These are phyloP conservation scores for Scheffersomyces lignicola DNA, from an alignment of 1,139 yeast genomes.

Conservation along the genomic window DNA sequence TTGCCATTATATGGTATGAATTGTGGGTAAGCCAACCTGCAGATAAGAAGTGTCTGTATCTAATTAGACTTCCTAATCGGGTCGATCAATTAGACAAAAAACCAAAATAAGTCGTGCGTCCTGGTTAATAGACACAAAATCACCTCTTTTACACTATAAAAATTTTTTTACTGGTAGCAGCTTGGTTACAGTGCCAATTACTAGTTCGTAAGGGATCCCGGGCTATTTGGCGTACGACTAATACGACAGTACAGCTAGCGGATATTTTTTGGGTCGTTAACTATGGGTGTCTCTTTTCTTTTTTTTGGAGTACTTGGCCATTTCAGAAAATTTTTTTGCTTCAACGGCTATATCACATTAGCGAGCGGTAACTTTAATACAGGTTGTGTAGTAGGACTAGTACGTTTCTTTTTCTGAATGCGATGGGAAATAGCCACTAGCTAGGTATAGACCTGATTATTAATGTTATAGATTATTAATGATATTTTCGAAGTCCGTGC, in stretches of 20 bases:
- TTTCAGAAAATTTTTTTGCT: background rate
- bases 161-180: background rate
- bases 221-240: conserved; percentile 1
- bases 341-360: conserved; percentile 1
- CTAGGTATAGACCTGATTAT: background rate
- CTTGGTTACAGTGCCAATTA: background rate
- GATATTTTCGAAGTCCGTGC: no score
- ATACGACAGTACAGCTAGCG: background rate
- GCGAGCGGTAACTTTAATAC: conserved; percentile 1
- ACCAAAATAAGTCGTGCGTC: conserved; percentile 1
- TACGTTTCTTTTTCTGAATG: background rate
- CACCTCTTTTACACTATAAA: background rate
- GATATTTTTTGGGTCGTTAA: background rate
- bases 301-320: background rate
- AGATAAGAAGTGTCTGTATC: conserved; percentile 1
- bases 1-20: background rate
- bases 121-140: background rate
- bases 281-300: background rate
- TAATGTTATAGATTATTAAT: no score
- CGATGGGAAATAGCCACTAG: background rate
- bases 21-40: background rate
- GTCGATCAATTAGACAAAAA: background rate
- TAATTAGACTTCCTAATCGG: background rate
- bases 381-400: background rate
- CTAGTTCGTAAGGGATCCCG: background rate